A percentile compares a stretch with the other conserved stretches of the same genome.
Conservation (phyloP, 371 early-diverging fungal genomes). For the Saksenaea vasiformis region DNA sequence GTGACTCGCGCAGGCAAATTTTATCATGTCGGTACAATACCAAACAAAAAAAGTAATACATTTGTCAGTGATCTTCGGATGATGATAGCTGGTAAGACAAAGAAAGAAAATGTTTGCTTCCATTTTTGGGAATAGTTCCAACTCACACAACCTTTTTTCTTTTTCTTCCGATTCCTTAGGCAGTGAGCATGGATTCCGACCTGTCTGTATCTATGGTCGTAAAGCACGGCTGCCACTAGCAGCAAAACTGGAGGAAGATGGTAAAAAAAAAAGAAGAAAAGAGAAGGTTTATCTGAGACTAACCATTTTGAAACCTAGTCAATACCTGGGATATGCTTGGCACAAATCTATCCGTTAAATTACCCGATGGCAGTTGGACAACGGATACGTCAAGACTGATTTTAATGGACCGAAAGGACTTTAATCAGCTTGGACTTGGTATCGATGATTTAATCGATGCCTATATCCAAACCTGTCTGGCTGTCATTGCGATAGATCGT, state of each 20-base stretch:
- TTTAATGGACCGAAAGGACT: slow-evolving; percentile 93
- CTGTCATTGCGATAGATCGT: slow-evolving; percentile 90
- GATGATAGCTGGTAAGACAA: slow-evolving; percentile 81
- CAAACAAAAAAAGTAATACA: slow-evolving; percentile 87
- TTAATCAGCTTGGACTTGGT: slow-evolving; percentile 88
- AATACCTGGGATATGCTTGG: slow-evolving; percentile 93
- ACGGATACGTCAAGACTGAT: slow-evolving; percentile 85
- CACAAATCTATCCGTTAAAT: slow-evolving; percentile 86
- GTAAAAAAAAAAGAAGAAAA: slow-evolving; percentile 16
- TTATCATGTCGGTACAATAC: slow-evolving; percentile 93
- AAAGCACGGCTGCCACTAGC: slow-evolving; percentile 81
- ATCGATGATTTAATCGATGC: slow-evolving; percentile 93
- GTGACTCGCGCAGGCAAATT: slow-evolving; percentile 78
- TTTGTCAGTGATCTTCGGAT: slow-evolving; percentile 88
- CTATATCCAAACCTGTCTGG: slow-evolving; percentile 89
- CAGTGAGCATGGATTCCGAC: slow-evolving; percentile 75
- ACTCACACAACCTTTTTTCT: neutral
- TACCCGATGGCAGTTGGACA: slow-evolving; percentile 79
- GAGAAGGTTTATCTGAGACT: neutral
- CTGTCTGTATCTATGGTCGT: slow-evolving; percentile 88
- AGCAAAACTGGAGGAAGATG: slow-evolving; percentile 56
- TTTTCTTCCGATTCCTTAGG: slow-evolving; percentile 15
- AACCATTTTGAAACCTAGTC: slow-evolving; percentile 14
- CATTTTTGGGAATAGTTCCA: neutral
- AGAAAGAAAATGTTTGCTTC: neutral